Evolutionary conservation across 1,284 basidiomycete genomes (phyloP), one percentile per base, ranked within the genome.

Genomic region (Microbotryomycetes sp.): DNA sequence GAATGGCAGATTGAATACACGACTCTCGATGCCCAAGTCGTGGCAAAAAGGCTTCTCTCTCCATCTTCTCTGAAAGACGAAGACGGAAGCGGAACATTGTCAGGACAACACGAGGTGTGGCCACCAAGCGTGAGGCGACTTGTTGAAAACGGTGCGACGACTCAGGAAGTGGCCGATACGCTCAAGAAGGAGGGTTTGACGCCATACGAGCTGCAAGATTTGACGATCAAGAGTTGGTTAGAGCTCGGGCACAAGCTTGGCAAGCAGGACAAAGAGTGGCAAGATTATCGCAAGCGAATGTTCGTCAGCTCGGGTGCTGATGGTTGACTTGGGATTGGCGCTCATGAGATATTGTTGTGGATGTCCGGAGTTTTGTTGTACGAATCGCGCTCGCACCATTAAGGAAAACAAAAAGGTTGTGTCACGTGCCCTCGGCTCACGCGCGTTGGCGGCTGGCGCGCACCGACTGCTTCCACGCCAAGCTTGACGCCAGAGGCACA

Each of bases 201-300:
- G 70, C 88, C 86, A 63, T 93, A 86, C 77, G 77, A 73, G 68
- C 77, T 89, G 81, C 73, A 69, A 59, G 88, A 88, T 74, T 78
- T 90, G 79, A 94, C 90, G 60, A 84, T 94, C 47, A 78, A 80
- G 62, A 84, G 84, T 63, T 92, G 89, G 84, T 77, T 89, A 65
- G 79, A 79, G 70, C 79, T 93, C 53, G 90, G 82, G 62, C 81
- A 83, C 67, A 76, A 79, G 70, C 74, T 92, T 65, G 84, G 82
- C 25, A 67, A 71, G 3, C 79, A 84, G 71, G 80, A 80, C 75
- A 83, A 83, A 77, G 74, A 88, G 74, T 84, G 88, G 78, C 79
- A 78, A 74, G 75, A 76, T 71, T 91, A 87, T 76, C 78, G 79
- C 70, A 74, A 78, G 74, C 84, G 83, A 75, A 89, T 92, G 86